Evolutionary conservation across 768 basidiomycete species (phyloP).

Genomic region (Russula foetens): DNA sequence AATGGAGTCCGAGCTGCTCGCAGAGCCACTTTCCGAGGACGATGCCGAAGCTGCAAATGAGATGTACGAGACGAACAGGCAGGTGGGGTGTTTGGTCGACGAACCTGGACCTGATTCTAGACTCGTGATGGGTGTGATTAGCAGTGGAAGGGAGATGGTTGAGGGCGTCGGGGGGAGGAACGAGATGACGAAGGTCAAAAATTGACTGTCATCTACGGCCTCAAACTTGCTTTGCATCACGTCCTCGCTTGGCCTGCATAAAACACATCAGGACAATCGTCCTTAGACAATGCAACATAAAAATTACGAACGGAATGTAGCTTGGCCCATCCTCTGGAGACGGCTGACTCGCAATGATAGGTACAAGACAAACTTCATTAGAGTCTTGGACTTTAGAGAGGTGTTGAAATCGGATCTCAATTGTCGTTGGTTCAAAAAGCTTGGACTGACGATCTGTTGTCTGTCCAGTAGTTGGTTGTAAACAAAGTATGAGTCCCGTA

Average conservation of each 20-base stretch:
- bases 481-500: not conserved
- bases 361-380: not conserved
- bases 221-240: conserved; percentile 6
- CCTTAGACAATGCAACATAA: not conserved
- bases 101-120: not conserved
- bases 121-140: not conserved
- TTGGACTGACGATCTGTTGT: conserved; percentile 1
- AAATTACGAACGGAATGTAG: not conserved
- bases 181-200: conserved; percentile 6
- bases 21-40: conserved; percentile 2
- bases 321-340: not conserved
- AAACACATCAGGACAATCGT: not conserved
- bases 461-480: not conserved
- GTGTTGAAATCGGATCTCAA: conserved; percentile 1
- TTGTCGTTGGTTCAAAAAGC: not conserved
- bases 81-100: not conserved
- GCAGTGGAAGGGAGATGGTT: not conserved
- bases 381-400: not conserved
- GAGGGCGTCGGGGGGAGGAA: not conserved
- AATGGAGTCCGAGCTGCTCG: conserved; percentile 4
- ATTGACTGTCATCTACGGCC: not conserved
- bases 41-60: not conserved
- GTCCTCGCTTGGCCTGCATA: not conserved
- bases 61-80: not conserved
- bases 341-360: not conserved